Conservation (phyloP, 441 rosid genomes). For the Croton laevigatus region DNA sequence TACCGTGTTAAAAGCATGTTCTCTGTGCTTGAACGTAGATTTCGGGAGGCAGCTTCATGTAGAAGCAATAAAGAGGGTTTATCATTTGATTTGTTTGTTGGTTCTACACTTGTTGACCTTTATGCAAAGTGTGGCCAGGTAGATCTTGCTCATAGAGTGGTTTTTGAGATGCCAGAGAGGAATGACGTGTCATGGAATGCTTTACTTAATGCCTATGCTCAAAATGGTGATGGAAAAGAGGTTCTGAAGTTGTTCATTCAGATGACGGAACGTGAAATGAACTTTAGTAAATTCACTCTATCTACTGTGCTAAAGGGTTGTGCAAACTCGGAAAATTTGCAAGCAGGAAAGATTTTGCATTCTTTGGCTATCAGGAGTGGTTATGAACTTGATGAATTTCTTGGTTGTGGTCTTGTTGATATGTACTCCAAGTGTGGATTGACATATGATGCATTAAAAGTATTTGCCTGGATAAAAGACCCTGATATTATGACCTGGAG, state of each 20-base stretch:
- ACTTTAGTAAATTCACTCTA: conserved; percentile 32
- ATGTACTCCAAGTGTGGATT: conserved; percentile 48
- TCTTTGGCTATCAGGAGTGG: conserved; percentile 36
- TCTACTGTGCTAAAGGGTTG: conserved; percentile 40
- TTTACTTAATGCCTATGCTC: conserved; percentile 65
- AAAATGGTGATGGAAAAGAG: conserved; percentile 50
- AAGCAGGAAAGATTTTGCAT: conserved; percentile 39
- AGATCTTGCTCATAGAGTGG: conserved; percentile 55
- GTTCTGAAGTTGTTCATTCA: conserved; percentile 29
- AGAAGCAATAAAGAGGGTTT: conserved; percentile 51
- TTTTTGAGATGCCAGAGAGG: conserved; percentile 66
- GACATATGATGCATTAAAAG: conserved; percentile 35
- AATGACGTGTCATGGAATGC: conserved; percentile 79
- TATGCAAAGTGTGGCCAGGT: conserved; percentile 79
- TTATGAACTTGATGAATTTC: conserved; percentile 31
- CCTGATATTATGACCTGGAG: conserved; percentile 45
- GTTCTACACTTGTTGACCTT: conserved; percentile 65
- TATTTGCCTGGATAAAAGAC: conserved; percentile 30
- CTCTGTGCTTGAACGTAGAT: conserved; percentile 41
- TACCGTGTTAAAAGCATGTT: conserved; percentile 60
- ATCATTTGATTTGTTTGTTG: conserved; percentile 69
- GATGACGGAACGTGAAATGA: conserved; percentile 35
- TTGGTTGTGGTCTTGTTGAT: conserved; percentile 40
- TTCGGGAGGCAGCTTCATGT: conserved; percentile 70
- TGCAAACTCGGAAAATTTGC: conserved; percentile 26